A percentile compares a stretch with the other conserved stretches of the same genome.
These are phyloP conservation scores for Eurotiales sp. DNA, from an alignment of 2,329 filamentous ascomycete species.

Conservation along the genomic window DNA sequence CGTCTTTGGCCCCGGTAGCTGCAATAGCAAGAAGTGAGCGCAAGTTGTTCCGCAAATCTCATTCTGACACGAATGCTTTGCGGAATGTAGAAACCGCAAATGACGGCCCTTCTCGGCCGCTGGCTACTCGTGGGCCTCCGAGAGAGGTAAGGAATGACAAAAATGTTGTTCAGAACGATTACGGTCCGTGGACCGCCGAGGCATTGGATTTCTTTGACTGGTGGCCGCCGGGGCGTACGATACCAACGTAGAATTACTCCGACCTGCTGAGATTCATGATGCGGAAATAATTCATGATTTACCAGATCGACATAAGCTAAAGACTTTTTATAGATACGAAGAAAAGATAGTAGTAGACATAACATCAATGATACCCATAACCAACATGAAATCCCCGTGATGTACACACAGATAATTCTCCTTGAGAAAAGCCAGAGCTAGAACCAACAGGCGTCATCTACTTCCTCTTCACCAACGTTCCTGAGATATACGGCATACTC, in stretches of 20 bases:
- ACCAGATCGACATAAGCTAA: too few species aligned
- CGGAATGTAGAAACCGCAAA: conserved; percentile 17
- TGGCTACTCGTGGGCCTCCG: conserved; percentile 19
- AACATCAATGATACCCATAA: background rate
- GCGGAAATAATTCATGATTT: too few species aligned
- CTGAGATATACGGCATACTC: conserved; percentile 39
- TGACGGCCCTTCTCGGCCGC: conserved; percentile 8
- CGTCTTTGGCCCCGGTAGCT: background rate
- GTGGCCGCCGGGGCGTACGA: conserved; percentile 38
- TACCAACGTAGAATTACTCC: conserved; percentile 24
- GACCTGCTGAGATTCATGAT: too few species aligned
- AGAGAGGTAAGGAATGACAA: conserved; percentile 15
- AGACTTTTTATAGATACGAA: background rate
- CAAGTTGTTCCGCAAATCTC: conserved; percentile 28
- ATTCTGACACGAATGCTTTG: conserved; percentile 33
- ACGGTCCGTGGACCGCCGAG: conserved; percentile 41
- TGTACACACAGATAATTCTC: too few species aligned
- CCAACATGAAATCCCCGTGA: too few species aligned
- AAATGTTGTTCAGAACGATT: conserved; percentile 22
- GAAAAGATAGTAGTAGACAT: background rate
- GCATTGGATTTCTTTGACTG: conserved; percentile 42
- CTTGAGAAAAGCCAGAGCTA: background rate
- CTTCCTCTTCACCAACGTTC: conserved; percentile 36
- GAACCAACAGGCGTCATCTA: background rate
- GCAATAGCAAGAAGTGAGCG: conserved; percentile 6